These are phyloP conservation scores for Ophiocordyceps camponoti-saundersi DNA, from an alignment of 2,329 filamentous ascomycete species.

Conservation along the genomic window DNA sequence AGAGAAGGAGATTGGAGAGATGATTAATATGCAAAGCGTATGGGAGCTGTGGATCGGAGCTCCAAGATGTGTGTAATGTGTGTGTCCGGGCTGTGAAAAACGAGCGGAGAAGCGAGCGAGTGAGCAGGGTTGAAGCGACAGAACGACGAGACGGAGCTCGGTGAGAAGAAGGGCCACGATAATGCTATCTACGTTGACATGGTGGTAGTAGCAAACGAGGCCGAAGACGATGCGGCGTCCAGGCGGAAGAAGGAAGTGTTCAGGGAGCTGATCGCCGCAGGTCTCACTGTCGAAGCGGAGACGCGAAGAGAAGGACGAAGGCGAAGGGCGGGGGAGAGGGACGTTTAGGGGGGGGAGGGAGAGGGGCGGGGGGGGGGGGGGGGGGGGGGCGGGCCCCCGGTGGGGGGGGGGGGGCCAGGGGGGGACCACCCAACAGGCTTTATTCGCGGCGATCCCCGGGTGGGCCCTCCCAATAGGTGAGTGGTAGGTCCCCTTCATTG, in stretches of 20 bases:
- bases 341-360: background rate
- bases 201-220: background rate
- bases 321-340: background rate
- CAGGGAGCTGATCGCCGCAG: conserved; percentile 4
- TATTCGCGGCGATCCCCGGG: no score
- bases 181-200: background rate
- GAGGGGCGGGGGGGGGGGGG: background rate
- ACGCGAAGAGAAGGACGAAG: background rate
- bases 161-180: conserved; percentile 2
- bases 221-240: background rate
- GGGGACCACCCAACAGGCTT: no score
- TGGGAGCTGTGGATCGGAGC: background rate
- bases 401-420: background rate
- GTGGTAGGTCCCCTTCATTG: background rate
- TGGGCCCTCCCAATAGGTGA: no score
- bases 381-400: background rate
- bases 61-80: background rate
- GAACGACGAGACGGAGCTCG: conserved; percentile 7
- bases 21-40: background rate
- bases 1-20: background rate
- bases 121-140: conserved; percentile 10
- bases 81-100: background rate
- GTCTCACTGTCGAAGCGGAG: conserved; percentile 5
- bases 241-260: conserved; percentile 2
- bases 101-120: conserved; percentile 6